Evolutionary conservation across 352 stramenopile genomes (phyloP), one percentile per base, ranked within the genome.

Genomic region (Phytophthora pisi): DNA sequence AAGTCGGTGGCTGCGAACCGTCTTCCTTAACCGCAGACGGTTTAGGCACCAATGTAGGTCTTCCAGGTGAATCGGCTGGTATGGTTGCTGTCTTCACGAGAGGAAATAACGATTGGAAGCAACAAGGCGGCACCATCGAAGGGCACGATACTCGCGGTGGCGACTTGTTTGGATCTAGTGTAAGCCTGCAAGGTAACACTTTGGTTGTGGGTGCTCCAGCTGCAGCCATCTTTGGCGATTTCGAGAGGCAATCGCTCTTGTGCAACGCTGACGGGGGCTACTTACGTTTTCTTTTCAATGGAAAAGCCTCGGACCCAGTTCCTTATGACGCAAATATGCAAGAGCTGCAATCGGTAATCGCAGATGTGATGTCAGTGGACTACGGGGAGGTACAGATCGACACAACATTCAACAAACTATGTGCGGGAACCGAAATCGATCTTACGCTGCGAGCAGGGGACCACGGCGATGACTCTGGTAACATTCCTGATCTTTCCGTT

Each of bases 251-350:
- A 24, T 85, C 84, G 11, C 40, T 96, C 5, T 54, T 90, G 10
- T 96, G 89, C 36, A 72, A 91, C n/a, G 89, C 87, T 1, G 83
- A 93, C 45, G 82, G 73, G 10, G 89, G 89, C 0, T 90, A 78
- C 46, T 86, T 96, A 23, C 77, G 73, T 2, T 31, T 96, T 24
- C 28, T 88, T n/a, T 95, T 86, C 43, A 73, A 72, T 10, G 78
- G 81, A 6, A 79, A 81, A 23, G n/a, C 40, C 23, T 93, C 89
- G 3, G 67, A 75, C 24, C 64, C 81, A 0, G 76, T 96, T 47
- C 60, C 79, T 16, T 95, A 89, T 56, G 80, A 91, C 23, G 85
- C 86, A 18, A 70, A 74, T 58, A 74, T 71, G 51, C 42, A 71
- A 30, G 67, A 80, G 16, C 62, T 96, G 0, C 82, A 83, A 46